Evolutionary conservation across 1,139 yeast species (phyloP), one percentile per base, ranked within the genome.

Genomic region (Casaregolazyma suthepensis): DNA sequence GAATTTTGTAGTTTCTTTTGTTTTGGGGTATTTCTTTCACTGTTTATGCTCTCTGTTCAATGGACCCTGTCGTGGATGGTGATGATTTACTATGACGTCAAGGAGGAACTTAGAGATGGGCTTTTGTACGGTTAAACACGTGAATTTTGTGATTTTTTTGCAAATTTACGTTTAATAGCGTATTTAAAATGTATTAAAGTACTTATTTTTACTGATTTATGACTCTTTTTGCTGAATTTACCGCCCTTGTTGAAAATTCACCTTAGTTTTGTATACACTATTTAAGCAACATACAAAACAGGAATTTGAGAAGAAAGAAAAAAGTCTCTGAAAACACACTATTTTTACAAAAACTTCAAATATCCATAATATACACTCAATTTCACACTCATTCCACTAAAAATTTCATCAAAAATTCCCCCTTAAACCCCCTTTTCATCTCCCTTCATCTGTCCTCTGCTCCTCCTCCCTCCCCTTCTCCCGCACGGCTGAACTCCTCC

Each of bases 401-500:
- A 26, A 26, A 9, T 5, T 7, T 26, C 31, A 26, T 26, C 5
- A 9, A 26, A 26, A 5, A 7, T 9, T 26, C 31, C 10, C 10
- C 31, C 6, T 26, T 26, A 6, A 26, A 26, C 2, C 2, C 31
- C 10, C 31, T 23, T n/a, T 42, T 23, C 20, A 20, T 15, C 17
- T 29, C 18, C 2, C 13, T 38, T 18, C 18, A 10, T 29, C 51
- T 37, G 7, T 46, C 26, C 12, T 44, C 35, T 43, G n/a, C n/a
- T n/a, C n/a, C 49, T 46, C 50, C 46, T 44, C 43, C 38, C 31
- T n/a, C 31, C 45, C 57, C 65, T 19, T 12, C 26, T 35, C 50
- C 23, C 50, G 40, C 40, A 35, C 40, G 40, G 40, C 40, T 35
- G 40, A 35, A 3, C 40, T 35, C 56, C 42, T 10, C 53, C 52